Evolutionary conservation across 2,329 filamentous ascomycete species (phyloP), one percentile per base, ranked within the genome.

Genomic region (Aspergillus thermomutatus): DNA sequence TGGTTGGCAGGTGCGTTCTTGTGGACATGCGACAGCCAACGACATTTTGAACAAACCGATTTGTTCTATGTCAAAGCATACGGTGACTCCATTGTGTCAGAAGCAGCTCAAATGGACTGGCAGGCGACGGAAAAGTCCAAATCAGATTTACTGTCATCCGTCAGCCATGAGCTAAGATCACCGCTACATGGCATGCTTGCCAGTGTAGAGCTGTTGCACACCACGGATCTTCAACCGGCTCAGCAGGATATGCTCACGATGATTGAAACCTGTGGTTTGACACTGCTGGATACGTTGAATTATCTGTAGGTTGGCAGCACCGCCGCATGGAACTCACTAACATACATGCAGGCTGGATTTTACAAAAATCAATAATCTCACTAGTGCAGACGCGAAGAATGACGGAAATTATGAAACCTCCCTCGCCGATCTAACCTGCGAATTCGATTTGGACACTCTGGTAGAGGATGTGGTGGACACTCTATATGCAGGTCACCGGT

Each of bases 101-200:
- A 74, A 45, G 66, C 73, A 17, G 67, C 69, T 11, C 67, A 72
- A 10, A 60, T 72, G 11, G 65, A 74, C n/a, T 70, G 69, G 57
- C 64, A 53, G 3, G 61, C 67, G 2, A 68, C 66, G 1, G 78
- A 82, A 40, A 75, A 75, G 52, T 75, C 79, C 9, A 83, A 84
- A 57, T 76, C 76, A 0, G 80, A 82, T 11, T 81, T 84, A 46
- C 76, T 84, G 17, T 77, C 78, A 0, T 79, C 76, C 0, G 79
- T 83, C 26, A 79, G 75, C 27, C 82, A 83, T 60, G 82, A 84
- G 58, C 69, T 83, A 7, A 71, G 80, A 4, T 77, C 67, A 37
- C 82, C 75, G 23, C 67, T 77, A 40, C 82, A 79, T 53, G 80
- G 77, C 27, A 75, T 78, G 34, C 68, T 79, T 17, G 80, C 78